phyloP scores from a whole-genome alignment of 345 rosid species.

The Kandelia obovata region DNA sequence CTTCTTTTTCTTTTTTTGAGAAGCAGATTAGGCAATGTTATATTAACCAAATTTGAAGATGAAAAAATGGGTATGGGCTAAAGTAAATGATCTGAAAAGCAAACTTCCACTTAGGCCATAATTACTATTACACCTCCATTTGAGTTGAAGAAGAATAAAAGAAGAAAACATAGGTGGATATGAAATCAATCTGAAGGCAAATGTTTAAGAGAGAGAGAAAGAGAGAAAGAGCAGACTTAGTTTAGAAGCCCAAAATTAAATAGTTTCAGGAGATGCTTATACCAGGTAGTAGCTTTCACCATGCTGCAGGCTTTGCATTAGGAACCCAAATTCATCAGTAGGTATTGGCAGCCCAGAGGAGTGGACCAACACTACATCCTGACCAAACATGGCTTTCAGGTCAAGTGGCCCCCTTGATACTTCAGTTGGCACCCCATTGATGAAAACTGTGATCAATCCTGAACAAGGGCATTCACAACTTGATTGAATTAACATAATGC shows the following conservation, averaged over 20 bases:
- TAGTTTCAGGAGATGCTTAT: slow-evolving; percentile 17
- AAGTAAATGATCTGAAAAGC: neutral
- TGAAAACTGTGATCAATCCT: slow-evolving; percentile 74
- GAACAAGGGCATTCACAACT: neutral
- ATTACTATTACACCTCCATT: too few species aligned
- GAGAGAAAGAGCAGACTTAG: neutral
- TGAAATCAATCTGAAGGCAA: neutral
- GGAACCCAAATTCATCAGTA: slow-evolving; percentile 63
- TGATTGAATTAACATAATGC: neutral
- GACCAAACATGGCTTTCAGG: slow-evolving; percentile 71
- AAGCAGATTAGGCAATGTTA: neutral
- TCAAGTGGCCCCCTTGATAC: slow-evolving; percentile 72
- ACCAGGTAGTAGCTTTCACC: slow-evolving; percentile 98
- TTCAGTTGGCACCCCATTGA: slow-evolving; percentile 83
- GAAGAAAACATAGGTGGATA: neutral
- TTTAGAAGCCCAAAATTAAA: neutral
- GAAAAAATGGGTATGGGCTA: neutral
- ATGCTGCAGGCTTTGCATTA: slow-evolving; percentile 72
- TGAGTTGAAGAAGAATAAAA: neutral
- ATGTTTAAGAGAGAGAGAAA: neutral
- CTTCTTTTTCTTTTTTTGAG: too few species aligned
- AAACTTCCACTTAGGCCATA: neutral
- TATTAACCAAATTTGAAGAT: slow-evolving; percentile 10
- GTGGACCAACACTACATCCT: slow-evolving; percentile 65
- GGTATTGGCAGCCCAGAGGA: slow-evolving; percentile 79